Conservation (phyloP, 768 basidiomycete genomes). For the Collybiopsis luxurians region DNA sequence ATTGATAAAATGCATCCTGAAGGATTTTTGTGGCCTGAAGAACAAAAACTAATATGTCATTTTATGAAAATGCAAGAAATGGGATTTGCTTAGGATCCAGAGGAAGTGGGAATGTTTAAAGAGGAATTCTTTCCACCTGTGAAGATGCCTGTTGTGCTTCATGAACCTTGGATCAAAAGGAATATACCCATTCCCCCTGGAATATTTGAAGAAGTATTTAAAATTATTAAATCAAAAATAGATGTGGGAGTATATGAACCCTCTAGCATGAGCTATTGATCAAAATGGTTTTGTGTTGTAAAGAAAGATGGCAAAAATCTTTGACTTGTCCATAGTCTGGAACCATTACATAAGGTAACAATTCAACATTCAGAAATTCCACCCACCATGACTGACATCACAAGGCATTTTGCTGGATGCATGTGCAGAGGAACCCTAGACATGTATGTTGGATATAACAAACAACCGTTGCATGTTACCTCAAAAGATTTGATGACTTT, state of each 20-base stretch:
- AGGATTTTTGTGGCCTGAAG: conserved; percentile 29
- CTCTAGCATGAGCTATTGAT: conserved; percentile 29
- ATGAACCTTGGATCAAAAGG: conserved; percentile 28
- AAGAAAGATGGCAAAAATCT: conserved; percentile 37
- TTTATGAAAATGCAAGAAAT: conserved; percentile 27
- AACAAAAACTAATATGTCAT: conserved; percentile 27
- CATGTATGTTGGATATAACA: conserved; percentile 35
- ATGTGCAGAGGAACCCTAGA: conserved; percentile 29
- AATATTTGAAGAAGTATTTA: conserved; percentile 19
- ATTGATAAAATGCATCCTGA: conserved; percentile 12
- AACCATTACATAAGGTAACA: conserved; percentile 34
- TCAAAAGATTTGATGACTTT: conserved; percentile 40
- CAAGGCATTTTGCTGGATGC: conserved; percentile 30
- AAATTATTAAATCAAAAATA: conserved; percentile 21
- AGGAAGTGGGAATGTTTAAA: conserved; percentile 29
- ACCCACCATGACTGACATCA: conserved; percentile 28
- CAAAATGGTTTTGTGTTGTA: conserved; percentile 30
- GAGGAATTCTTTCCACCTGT: conserved; percentile 30
- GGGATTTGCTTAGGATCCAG: conserved; percentile 37
- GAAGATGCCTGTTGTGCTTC: conserved; percentile 28
- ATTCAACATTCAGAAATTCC: conserved; percentile 33
- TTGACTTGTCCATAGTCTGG: conserved; percentile 32
- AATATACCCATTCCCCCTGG: conserved; percentile 29
- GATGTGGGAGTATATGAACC: conserved; percentile 29
- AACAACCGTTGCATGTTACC: conserved; percentile 20